phyloP scores from a whole-genome alignment of 768 basidiomycete species.

The Amanita rubescens region DNA sequence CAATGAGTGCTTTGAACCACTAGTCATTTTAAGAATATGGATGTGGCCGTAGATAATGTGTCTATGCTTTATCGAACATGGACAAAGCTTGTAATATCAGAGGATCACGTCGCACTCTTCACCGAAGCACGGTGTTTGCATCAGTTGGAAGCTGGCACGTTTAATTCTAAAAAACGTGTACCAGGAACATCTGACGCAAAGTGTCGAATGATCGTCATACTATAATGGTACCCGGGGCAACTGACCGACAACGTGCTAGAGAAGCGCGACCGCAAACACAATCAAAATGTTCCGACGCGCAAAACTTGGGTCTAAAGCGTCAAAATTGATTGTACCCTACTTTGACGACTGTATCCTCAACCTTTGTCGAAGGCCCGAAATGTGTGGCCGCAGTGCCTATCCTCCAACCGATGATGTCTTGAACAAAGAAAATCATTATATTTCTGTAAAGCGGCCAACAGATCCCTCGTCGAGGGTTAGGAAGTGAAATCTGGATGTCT shows the following conservation, averaged over 20 bases:
- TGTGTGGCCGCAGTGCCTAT: not conserved
- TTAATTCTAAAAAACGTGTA: constrained; percentile 3
- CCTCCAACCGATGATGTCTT: not conserved
- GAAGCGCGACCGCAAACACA: not conserved
- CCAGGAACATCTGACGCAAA: not conserved
- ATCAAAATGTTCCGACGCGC: not conserved
- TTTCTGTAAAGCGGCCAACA: not conserved
- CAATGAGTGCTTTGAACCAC: constrained; percentile 38
- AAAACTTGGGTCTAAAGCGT: not conserved
- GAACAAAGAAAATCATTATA: constrained; percentile 2
- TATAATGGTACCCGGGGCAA: not conserved
- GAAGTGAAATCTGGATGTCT: not conserved
- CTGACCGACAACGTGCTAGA: not conserved
- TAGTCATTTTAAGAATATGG: not conserved
- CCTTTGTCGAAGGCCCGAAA: not conserved
- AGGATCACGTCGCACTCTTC: not conserved
- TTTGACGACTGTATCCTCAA: not conserved
- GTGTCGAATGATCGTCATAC: not conserved
- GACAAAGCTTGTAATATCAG: not conserved
- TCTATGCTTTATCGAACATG: not conserved
- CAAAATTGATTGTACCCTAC: not conserved
- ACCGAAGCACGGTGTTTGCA: not conserved
- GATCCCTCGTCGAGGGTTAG: not conserved
- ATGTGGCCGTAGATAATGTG: not conserved
- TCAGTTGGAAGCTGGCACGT: not conserved